Percentiles rank a stretch among this genome's conserved stretches.
These are phyloP conservation scores for Inonotus hispidus DNA, from an alignment of 1,284 basidiomycete genomes.

Conservation along the genomic window DNA sequence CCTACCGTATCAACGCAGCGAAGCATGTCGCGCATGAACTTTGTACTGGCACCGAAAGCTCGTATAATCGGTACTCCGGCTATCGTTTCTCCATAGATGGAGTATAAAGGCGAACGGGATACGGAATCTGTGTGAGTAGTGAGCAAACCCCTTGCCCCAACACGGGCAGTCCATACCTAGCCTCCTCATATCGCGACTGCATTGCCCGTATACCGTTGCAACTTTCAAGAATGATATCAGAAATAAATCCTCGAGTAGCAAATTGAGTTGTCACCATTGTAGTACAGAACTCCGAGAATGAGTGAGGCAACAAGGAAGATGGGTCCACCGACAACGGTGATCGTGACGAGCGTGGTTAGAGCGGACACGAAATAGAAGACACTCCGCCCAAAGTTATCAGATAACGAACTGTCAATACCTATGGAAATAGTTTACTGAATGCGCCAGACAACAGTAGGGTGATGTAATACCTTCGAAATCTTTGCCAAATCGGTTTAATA, in stretches of 20 bases:
- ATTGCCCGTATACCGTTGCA: slow-evolving; percentile 76
- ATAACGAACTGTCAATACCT: slow-evolving; percentile 82
- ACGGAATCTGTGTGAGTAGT: slow-evolving; percentile 58
- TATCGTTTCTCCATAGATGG: slow-evolving; percentile 88
- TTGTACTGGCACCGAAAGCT: slow-evolving; percentile 83
- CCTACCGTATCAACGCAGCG: slow-evolving; percentile 75
- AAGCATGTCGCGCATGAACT: slow-evolving; percentile 84
- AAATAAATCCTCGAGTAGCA: background rate
- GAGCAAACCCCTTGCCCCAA: background rate
- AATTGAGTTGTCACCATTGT: slow-evolving; percentile 44
- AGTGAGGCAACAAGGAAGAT: slow-evolving; percentile 63
- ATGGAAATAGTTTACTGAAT: background rate
- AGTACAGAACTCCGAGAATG: slow-evolving; percentile 63
- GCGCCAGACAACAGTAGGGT: background rate
- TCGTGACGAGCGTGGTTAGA: slow-evolving; percentile 67
- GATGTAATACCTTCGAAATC: slow-evolving; percentile 75
- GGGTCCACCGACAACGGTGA: slow-evolving; percentile 76
- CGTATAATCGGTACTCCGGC: slow-evolving; percentile 84
- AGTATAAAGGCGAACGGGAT: slow-evolving; percentile 87
- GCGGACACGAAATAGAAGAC: slow-evolving; percentile 55
- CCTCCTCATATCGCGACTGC: slow-evolving; percentile 84
- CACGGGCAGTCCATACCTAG: slow-evolving; percentile 45
- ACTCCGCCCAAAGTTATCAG: slow-evolving; percentile 83
- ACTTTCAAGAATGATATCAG: slow-evolving; percentile 28
- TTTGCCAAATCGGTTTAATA: slow-evolving; percentile 89